Evolutionary conservation across 805 yeast genomes (phyloP).

Genomic region (Metschnikowia chrysomelidarum): DNA sequence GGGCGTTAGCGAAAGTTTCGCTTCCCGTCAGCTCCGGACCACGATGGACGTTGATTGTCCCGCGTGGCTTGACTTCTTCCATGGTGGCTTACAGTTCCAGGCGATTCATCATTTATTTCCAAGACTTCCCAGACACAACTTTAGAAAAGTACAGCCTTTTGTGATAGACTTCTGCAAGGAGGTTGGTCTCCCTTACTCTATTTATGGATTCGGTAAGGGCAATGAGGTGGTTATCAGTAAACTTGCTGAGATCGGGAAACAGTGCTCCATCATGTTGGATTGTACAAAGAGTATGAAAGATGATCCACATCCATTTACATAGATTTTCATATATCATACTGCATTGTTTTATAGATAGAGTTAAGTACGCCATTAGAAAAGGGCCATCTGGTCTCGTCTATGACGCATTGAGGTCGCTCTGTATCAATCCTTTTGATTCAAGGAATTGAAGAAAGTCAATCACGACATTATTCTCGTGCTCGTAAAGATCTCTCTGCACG

Average conservation of each 20-base stretch:
- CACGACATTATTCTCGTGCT: constrained; percentile 39
- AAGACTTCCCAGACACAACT: constrained; percentile 82
- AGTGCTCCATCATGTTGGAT: constrained; percentile 71
- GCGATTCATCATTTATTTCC: constrained; percentile 91
- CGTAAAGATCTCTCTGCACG: constrained; percentile 40
- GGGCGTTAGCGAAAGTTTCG: constrained; percentile 76
- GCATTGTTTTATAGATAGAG: not conserved
- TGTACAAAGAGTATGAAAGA: constrained; percentile 64
- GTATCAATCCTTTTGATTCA: constrained; percentile 28
- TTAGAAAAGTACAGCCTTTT: constrained; percentile 67
- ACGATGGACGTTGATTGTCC: constrained; percentile 97
- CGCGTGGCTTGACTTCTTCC: constrained; percentile 84
- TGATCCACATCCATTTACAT: constrained; percentile 35
- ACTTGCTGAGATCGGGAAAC: constrained; percentile 73
- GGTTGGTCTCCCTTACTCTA: constrained; percentile 76
- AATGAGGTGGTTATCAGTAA: constrained; percentile 68
- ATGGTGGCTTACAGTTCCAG: constrained; percentile 91
- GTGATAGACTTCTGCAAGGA: constrained; percentile 74
- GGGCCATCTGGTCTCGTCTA: not conserved
- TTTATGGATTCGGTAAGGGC: constrained; percentile 81
- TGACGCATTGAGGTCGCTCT: constrained; percentile 15
- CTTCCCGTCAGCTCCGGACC: constrained; percentile 78
- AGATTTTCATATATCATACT: not conserved
- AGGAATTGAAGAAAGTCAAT: constrained; percentile 41
- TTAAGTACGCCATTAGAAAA: too few relatives aligned